Base-by-base conservation (phyloP, 768 basidiomycete species). In the Leccinum aurantiacum region DNA sequence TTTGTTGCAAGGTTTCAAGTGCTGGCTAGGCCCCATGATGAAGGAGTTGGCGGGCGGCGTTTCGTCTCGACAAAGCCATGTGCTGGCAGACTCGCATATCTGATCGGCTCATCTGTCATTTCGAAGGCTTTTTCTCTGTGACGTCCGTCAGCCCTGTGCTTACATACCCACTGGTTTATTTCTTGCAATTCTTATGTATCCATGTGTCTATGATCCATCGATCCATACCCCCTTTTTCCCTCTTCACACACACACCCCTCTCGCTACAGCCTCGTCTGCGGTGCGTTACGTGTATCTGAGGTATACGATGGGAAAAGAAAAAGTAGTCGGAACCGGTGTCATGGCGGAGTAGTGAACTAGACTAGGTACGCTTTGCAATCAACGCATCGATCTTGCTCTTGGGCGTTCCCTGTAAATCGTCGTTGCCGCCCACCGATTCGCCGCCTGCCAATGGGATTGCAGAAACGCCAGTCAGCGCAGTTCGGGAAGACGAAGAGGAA, bases 341-440 rank as follows among this genome's bases (percentile, higher is more conserved):
- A 25, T 22, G 17, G 31, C 13, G n/a, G 31, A 27, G n/a, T 19
- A 6, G n/a, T 2, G 11, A 38, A 48, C 29, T 56, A 60, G 44
- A 19, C 47, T 41, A 41, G 47, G 6, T 2, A 35, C 54, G 41
- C 46, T 53, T 27, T 7, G 62, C 65, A 7, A 70, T 44, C 58
- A 69, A 37, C 9, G 46, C 60, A 6, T 52, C 52, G 17, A 70
- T 35, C 7, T 53, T 17, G 1, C 1, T 10, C 59, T 19, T 48
- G 2, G 65, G 1, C 50, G 49, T 60, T 1, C 0, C 8, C 0
- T 72, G 60, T 53, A 71, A 62, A 33, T 44, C 69, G 33, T 62
- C 60, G 54, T 67, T 66, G 29, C 71, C 61, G 19, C 70, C 70
- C 0, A 71, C 59, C 33, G 7, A 38, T 6, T 47, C n/a, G 2